A percentile compares a stretch with the other conserved stretches of the same genome.
These are phyloP conservation scores for Crotalaria pallida DNA, from an alignment of 306 rosid genomes.

Conservation along the genomic window DNA sequence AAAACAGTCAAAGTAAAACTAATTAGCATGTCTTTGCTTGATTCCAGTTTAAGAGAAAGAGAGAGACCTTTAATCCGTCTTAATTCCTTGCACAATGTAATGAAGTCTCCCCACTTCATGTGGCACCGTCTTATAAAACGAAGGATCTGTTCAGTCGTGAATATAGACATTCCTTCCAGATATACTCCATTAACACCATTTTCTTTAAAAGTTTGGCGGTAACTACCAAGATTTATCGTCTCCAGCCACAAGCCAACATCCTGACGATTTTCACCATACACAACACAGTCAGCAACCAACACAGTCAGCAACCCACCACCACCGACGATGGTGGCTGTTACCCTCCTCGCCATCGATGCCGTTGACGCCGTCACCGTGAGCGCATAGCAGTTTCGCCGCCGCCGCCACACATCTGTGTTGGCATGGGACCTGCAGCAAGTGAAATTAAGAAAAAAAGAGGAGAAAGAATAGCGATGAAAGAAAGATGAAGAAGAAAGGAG, in stretches of 20 bases:
- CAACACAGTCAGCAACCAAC: too few relatives aligned
- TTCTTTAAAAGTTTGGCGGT: conserved; percentile 85
- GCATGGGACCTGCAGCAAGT: too few relatives aligned
- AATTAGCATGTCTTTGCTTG: conserved; percentile 11
- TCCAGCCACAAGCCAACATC: conserved; percentile 99
- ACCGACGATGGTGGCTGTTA: too few relatives aligned
- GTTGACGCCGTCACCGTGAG: too few relatives aligned
- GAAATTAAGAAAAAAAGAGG: too few relatives aligned
- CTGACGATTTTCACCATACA: too few relatives aligned
- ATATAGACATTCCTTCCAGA: conserved; percentile 98
- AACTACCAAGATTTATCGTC: conserved; percentile 85
- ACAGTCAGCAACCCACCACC: too few relatives aligned
- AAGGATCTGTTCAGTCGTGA: conserved; percentile 96
- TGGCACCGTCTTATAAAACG: conserved; percentile 97
- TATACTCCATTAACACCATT: conserved; percentile 97
- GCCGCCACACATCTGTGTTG: too few relatives aligned
- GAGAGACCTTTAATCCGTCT: conserved; percentile 91
- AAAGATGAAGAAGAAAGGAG: too few relatives aligned
- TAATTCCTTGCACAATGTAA: conserved; percentile 92
- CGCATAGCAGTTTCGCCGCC: too few relatives aligned
- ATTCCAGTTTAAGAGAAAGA: background rate
- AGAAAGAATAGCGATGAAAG: too few relatives aligned
- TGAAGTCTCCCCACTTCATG: conserved; percentile 99
- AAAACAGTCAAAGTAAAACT: background rate
- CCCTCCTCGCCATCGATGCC: too few relatives aligned